Percentiles rank a stretch among this genome's conserved stretches.
Evolutionary conservation across 1,284 basidiomycete species (phyloP).

Genomic region (Tausonia pullulans): DNA sequence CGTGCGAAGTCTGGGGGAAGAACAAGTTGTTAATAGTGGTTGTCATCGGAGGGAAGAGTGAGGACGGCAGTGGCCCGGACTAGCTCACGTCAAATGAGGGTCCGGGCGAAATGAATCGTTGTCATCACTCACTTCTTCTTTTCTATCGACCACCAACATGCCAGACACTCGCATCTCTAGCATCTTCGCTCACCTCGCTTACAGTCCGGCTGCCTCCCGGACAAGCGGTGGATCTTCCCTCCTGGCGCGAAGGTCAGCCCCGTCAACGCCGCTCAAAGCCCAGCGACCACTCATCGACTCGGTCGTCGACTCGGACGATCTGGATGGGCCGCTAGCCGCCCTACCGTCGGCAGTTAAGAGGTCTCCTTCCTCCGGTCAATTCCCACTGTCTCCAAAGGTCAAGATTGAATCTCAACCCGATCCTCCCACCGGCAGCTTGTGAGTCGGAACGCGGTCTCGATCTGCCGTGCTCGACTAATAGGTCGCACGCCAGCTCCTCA

Average conservation of each 20-base stretch:
- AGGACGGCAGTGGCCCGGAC: too few relatives aligned
- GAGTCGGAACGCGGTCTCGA: too few relatives aligned
- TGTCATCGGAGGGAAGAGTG: too few relatives aligned
- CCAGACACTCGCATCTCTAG: background rate
- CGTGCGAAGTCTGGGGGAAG: too few relatives aligned
- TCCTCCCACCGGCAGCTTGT: too few relatives aligned
- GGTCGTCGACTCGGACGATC: background rate
- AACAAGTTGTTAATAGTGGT: too few relatives aligned
- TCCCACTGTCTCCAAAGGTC: background rate
- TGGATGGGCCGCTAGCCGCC: background rate
- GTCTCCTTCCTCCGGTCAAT: too few relatives aligned
- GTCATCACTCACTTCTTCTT: too few relatives aligned
- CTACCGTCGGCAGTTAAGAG: background rate
- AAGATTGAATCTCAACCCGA: background rate
- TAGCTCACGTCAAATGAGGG: too few relatives aligned
- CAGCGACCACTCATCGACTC: background rate
- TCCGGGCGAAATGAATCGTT: too few relatives aligned
- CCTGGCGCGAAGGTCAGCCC: background rate
- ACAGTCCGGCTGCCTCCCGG: background rate
- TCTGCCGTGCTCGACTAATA: too few relatives aligned
- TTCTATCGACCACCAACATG: too few relatives aligned
- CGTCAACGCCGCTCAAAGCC: background rate
- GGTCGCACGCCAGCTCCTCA: background rate
- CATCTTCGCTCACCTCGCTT: slow-evolving; percentile 3
- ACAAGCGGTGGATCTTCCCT: background rate